Conservation (phyloP, 306 rosid genomes). For the Inga leiocalycina region DNA sequence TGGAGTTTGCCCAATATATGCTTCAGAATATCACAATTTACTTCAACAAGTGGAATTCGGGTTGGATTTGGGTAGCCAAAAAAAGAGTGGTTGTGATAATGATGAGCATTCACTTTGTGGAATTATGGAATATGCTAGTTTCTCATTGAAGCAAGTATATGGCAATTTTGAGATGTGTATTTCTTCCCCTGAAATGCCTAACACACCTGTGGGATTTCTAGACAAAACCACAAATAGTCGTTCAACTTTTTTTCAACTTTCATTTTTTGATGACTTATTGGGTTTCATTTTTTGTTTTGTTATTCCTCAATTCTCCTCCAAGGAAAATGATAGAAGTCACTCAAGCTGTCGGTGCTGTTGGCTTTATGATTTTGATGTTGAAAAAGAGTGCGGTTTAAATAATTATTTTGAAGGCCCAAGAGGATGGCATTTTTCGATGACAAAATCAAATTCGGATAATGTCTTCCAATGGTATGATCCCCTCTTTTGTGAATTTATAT, state of each 20-base stretch:
- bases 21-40: conserved; percentile 6
- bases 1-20: conserved; percentile 11
- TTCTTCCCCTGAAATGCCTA: neutral
- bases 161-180: neutral
- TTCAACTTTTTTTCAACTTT: neutral
- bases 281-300: neutral
- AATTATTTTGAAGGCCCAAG: neutral
- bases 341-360: neutral
- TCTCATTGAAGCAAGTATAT: too few species aligned
- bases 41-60: neutral
- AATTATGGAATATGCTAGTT: neutral
- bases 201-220: neutral
- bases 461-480: conserved; percentile 39
- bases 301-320: neutral
- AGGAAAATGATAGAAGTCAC: too few species aligned
- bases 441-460: neutral
- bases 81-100: neutral
- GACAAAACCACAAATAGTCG: neutral
- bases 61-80: neutral
- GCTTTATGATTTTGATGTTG: neutral
- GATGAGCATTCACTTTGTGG: conserved; percentile 1
- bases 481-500: conserved; percentile 4
- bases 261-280: neutral
- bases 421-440: neutral
- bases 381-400: fast-evolving